A percentile compares a stretch with the other conserved stretches of the same genome.
phyloP scores from a whole-genome alignment of 495 filamentous ascomycete species.

The Coniosporium apollinis region DNA sequence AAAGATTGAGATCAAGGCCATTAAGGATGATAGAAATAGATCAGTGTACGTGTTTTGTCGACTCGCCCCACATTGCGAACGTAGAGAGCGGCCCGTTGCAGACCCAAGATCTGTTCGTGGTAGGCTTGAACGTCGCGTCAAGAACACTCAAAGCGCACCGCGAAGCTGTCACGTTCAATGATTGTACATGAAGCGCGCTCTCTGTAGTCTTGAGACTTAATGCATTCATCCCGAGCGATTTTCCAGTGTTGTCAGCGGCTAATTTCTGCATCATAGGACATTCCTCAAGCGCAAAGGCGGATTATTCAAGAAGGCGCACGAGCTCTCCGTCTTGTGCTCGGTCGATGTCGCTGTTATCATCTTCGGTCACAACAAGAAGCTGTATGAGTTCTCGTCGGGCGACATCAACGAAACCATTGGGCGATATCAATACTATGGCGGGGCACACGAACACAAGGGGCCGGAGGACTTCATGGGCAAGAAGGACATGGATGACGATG shows the following conservation, averaged over 20 bases:
- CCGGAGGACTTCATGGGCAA: conserved; percentile 82
- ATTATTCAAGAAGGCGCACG: conserved; percentile 98
- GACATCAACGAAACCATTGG: conserved; percentile 82
- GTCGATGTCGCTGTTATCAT: conserved; percentile 98
- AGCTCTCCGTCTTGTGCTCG: conserved; percentile 91
- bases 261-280: conserved; percentile 39
- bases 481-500: conserved; percentile 70
- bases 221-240: too few species aligned
- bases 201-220: too few species aligned
- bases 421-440: conserved; percentile 80
- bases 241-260: conserved; percentile 3
- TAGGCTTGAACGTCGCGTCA: too few species aligned
- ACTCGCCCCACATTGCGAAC: too few species aligned
- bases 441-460: conserved; percentile 89
- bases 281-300: conserved; percentile 98
- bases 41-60: conserved; percentile 85
- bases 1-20: conserved; percentile 98
- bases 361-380: conserved; percentile 93
- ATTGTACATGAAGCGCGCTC: too few species aligned
- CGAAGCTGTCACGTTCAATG: too few species aligned
- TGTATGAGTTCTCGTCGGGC: conserved; percentile 90
- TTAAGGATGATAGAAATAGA: conserved; percentile 97
- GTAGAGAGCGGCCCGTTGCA: neutral
- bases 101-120: too few species aligned
- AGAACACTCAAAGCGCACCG: too few species aligned